Conservation (phyloP, 768 basidiomycete species). For the Trametes coccinea region DNA sequence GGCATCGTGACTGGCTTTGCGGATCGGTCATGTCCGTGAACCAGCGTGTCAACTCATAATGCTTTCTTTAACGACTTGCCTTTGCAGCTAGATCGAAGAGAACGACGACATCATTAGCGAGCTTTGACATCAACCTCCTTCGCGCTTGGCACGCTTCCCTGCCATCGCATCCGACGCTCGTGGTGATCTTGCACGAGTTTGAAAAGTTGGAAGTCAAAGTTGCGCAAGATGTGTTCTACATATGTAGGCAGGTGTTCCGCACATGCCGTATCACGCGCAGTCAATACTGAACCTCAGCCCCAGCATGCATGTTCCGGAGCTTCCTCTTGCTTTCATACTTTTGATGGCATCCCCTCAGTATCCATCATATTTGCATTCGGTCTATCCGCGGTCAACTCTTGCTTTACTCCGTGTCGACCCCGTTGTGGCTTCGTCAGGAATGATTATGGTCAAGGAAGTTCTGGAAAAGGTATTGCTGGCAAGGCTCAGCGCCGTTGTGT, state of each 20-base stretch:
- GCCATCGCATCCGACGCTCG: slow-evolving; percentile 40
- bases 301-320: slow-evolving; percentile 52
- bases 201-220: slow-evolving; percentile 66
- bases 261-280: background rate
- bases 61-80: no score
- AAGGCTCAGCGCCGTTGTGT: no score
- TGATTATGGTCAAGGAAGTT: slow-evolving; percentile 51
- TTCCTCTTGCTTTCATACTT: slow-evolving; percentile 69
- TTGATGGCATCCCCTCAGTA: slow-evolving; percentile 55
- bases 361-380: slow-evolving; percentile 53
- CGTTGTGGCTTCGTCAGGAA: slow-evolving; percentile 51
- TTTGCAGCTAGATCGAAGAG: slow-evolving; percentile 30
- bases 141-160: slow-evolving; percentile 52
- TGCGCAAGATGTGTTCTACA: slow-evolving; percentile 68
- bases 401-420: slow-evolving; percentile 55
- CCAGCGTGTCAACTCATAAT: slow-evolving; percentile 4
- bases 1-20: slow-evolving; percentile 55
- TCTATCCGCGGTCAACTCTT: slow-evolving; percentile 61
- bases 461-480: slow-evolving; percentile 47
- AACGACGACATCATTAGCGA: slow-evolving; percentile 53
- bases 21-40: slow-evolving; percentile 32
- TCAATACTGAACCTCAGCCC: background rate
- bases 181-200: slow-evolving; percentile 70
- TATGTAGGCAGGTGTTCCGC: slow-evolving; percentile 56
- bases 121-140: slow-evolving; percentile 62